Evolutionary conservation across 2,329 filamentous ascomycete genomes (phyloP).

Genomic region (Xylariomycetidae sp.): DNA sequence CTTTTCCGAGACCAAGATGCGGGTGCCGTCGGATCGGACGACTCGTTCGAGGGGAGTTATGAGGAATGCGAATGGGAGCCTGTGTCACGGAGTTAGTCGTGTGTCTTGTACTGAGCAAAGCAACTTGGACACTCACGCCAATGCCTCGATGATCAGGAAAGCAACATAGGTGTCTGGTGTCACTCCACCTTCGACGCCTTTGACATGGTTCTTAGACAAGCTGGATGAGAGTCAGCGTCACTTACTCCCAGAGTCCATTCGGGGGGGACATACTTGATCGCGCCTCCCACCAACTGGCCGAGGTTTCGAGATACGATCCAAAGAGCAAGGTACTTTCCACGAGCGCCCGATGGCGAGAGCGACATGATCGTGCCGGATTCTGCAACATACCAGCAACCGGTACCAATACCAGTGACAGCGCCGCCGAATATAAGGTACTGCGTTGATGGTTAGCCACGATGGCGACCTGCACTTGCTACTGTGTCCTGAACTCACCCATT

Average conservation of each 20-base stretch:
- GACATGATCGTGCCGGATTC: constrained; percentile 44
- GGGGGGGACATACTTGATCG: constrained; percentile 32
- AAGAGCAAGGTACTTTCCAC: constrained; percentile 40
- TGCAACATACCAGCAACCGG: constrained; percentile 43
- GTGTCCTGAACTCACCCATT: constrained; percentile 32
- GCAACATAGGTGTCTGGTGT: constrained; percentile 39
- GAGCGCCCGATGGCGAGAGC: constrained; percentile 37
- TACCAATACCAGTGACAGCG: constrained; percentile 32
- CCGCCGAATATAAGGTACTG: constrained; percentile 35
- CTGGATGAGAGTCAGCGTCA: constrained; percentile 12
- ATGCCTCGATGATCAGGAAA: constrained; percentile 39
- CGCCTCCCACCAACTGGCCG: constrained; percentile 39
- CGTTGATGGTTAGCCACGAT: not conserved
- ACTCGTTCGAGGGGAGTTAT: constrained; percentile 39
- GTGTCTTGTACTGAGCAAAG: not conserved
- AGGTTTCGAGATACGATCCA: constrained; percentile 43
- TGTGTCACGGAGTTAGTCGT: constrained; percentile 3
- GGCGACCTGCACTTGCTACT: not conserved
- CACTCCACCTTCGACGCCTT: constrained; percentile 31
- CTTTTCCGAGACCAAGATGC: constrained; percentile 34
- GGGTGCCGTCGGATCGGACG: constrained; percentile 37
- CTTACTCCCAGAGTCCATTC: not conserved
- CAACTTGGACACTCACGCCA: constrained; percentile 28
- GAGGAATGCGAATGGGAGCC: constrained; percentile 38
- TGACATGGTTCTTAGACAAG: constrained; percentile 31